Percentiles rank a stretch among this genome's conserved stretches.
Conservation (phyloP, 2,329 filamentous ascomycete species). For the Dissoconium aciculare region DNA sequence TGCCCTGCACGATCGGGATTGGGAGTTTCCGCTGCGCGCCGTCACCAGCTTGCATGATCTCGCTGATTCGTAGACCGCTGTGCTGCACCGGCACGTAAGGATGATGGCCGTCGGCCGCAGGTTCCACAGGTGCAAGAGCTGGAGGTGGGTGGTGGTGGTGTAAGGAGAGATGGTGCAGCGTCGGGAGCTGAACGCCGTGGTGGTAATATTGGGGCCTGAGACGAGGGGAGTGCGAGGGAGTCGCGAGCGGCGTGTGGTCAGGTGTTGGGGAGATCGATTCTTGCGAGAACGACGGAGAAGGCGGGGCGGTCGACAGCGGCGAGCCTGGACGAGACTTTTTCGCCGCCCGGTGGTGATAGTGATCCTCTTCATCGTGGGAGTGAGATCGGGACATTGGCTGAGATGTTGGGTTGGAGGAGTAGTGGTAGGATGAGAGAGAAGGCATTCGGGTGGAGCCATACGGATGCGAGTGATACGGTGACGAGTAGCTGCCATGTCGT, state of each 20-base stretch:
- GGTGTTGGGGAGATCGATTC: constrained; percentile 90
- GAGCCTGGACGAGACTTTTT: constrained; percentile 90
- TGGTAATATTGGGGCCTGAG: constrained; percentile 58
- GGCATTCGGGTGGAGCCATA: constrained; percentile 50
- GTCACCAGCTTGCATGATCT: constrained; percentile 83
- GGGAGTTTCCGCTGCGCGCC: constrained; percentile 81
- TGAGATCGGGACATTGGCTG: constrained; percentile 86
- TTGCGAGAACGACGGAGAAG: constrained; percentile 90
- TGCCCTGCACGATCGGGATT: constrained; percentile 62
- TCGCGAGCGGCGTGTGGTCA: constrained; percentile 96
- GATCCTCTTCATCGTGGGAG: constrained; percentile 70
- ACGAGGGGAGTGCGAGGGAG: constrained; percentile 85
- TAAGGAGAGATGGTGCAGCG: constrained; percentile 59
- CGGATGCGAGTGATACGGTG: constrained; percentile 34
- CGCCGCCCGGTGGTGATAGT: constrained; percentile 57
- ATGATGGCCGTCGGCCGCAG: constrained; percentile 44
- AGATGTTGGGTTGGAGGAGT: constrained; percentile 32
- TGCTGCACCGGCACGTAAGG: constrained; percentile 42
- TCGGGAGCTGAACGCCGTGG: constrained; percentile 66
- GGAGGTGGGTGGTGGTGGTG: constrained; percentile 43
- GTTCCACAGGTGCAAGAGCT: constrained; percentile 57
- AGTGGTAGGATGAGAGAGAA: constrained; percentile 61
- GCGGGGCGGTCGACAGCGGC: constrained; percentile 87
- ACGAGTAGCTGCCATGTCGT: constrained; percentile 17
- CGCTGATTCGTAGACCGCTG: constrained; percentile 65